Percentiles rank a stretch among this genome's conserved stretches.
These are phyloP conservation scores for Aspergillus sparsus DNA, from an alignment of 495 filamentous ascomycete genomes.

Conservation along the genomic window DNA sequence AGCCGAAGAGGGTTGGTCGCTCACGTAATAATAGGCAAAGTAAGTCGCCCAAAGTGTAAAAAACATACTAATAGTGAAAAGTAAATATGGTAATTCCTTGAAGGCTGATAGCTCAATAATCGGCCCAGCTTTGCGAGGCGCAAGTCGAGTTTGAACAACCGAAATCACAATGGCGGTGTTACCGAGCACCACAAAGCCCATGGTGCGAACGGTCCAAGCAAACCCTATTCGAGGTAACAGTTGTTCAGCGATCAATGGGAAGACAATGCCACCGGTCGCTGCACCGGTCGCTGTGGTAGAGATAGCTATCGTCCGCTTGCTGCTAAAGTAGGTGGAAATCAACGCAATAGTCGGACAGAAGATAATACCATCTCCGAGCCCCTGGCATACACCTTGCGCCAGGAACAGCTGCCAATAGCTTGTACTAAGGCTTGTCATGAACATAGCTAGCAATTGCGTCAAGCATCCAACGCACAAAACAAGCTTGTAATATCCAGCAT, in stretches of 20 bases:
- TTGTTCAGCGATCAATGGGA: not conserved
- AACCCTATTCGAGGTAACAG: conserved; percentile 33
- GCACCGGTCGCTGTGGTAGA: not conserved
- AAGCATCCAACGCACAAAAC: conserved; percentile 36
- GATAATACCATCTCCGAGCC: conserved; percentile 5
- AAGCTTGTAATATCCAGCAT: conserved; percentile 57
- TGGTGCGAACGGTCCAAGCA: conserved; percentile 38
- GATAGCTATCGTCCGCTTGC: not conserved
- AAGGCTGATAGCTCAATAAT: conserved; percentile 43
- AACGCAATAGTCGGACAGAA: conserved; percentile 1
- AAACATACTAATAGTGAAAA: conserved; percentile 9
- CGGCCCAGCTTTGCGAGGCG: conserved; percentile 38
- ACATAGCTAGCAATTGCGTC: conserved; percentile 47
- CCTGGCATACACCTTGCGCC: conserved; percentile 2
- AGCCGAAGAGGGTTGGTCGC: not conserved
- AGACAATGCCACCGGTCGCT: conserved; percentile 5
- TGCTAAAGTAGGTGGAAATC: conserved; percentile 5
- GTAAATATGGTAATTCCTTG: conserved; percentile 31
- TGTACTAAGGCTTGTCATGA: conserved; percentile 37
- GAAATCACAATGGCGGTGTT: conserved; percentile 19
- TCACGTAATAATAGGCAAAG: conserved; percentile 12
- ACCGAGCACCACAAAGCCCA: conserved; percentile 39
- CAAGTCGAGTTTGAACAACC: conserved; percentile 31
- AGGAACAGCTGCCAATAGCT: conserved; percentile 8
- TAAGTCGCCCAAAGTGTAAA: conserved; percentile 10